These are phyloP conservation scores for Spathaspora jeffriesii DNA, from an alignment of 1,139 yeast genomes.

Conservation along the genomic window DNA sequence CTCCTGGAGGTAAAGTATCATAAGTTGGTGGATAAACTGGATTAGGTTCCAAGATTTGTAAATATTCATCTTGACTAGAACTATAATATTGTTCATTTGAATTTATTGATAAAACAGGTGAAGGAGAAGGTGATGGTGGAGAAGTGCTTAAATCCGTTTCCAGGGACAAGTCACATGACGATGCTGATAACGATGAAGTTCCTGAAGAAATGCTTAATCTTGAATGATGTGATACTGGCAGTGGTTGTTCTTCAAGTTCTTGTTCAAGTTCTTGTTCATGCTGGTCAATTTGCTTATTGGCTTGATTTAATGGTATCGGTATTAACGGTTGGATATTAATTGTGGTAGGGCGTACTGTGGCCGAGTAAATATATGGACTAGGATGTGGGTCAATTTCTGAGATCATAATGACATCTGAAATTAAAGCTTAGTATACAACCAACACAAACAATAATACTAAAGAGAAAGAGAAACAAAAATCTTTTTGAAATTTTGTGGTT, in stretches of 20 bases:
- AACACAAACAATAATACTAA: not conserved
- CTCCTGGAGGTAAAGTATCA: conserved; percentile 44
- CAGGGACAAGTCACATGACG: conserved; percentile 9
- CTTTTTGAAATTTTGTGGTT: not conserved
- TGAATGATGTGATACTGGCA: not conserved
- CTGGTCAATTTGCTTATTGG: conserved; percentile 1
- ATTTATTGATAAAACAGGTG: conserved; percentile 3
- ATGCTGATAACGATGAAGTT: conserved; percentile 8
- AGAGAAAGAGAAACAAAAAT: not conserved
- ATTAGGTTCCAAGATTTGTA: conserved; percentile 47
- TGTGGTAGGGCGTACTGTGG: conserved; percentile 5
- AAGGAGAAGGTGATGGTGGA: conserved; percentile 13
- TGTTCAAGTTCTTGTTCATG: not conserved
- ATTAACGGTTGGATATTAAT: conserved; percentile 9
- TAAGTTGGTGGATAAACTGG: conserved; percentile 56
- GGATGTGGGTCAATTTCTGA: not conserved
- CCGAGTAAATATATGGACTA: not conserved
- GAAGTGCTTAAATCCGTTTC: conserved; percentile 5
- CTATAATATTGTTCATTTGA: not conserved
- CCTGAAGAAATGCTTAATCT: conserved; percentile 4
- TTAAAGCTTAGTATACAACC: not conserved
- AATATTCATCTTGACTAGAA: conserved; percentile 17
- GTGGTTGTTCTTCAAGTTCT: not conserved
- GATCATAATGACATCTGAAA: conserved; percentile 5
- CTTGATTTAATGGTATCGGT: conserved; percentile 5